These are phyloP conservation scores for Scheffersomyces segobiensis DNA, from an alignment of 1,139 yeast species.

Conservation along the genomic window DNA sequence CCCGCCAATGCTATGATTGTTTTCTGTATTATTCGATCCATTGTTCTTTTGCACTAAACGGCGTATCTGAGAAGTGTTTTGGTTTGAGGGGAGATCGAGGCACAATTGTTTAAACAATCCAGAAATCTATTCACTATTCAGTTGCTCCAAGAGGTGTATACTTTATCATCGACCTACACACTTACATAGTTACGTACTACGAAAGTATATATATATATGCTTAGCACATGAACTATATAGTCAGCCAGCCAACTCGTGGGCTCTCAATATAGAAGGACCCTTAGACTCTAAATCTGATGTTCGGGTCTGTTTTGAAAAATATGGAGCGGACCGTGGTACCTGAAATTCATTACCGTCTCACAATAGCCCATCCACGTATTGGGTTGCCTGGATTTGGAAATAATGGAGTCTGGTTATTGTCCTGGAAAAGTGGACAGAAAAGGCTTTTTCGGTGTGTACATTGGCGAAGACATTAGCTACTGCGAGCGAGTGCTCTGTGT, in stretches of 20 bases:
- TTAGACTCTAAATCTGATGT: background rate
- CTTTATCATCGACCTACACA: too few species aligned
- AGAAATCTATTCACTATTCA: background rate
- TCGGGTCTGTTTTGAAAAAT: background rate
- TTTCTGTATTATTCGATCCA: background rate
- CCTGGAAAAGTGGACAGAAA: background rate
- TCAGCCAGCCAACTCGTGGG: background rate
- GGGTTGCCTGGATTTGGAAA: background rate
- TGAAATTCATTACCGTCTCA: background rate
- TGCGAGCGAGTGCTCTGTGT: background rate
- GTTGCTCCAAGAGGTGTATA: too few species aligned
- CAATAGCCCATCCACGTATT: background rate
- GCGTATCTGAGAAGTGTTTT: background rate
- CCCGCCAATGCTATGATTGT: background rate
- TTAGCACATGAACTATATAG: background rate
- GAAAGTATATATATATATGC: background rate
- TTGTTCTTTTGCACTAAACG: background rate
- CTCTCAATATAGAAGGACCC: background rate
- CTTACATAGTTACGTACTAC: background rate
- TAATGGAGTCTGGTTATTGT: background rate
- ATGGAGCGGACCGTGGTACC: background rate
- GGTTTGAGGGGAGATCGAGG: background rate
- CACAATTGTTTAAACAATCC: background rate
- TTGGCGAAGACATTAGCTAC: background rate
- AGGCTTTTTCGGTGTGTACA: background rate